phyloP scores from a whole-genome alignment of 2,329 filamentous ascomycete genomes.

The Cyclaneusma minus region DNA sequence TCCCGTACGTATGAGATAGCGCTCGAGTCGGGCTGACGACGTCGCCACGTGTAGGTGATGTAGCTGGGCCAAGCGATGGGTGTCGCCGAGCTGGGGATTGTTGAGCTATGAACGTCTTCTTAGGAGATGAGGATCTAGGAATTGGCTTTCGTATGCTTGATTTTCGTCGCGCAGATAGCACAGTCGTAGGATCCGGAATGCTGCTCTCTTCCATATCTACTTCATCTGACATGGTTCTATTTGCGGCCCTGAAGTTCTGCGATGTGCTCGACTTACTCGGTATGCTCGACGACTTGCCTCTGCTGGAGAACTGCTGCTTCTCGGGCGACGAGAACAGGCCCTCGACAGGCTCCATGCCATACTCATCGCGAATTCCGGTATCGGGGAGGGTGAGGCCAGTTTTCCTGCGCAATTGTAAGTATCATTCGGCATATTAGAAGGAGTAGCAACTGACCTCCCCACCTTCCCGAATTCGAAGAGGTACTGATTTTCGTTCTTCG shows the following conservation, averaged over 20 bases:
- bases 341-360: conserved; percentile 82
- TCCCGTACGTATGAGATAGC: conserved; percentile 11
- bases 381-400: conserved; percentile 75
- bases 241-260: conserved; percentile 8
- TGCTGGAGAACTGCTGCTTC: conserved; percentile 29
- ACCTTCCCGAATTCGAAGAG: conserved; percentile 32
- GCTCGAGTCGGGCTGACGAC: conserved; percentile 12
- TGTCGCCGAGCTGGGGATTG: conserved; percentile 19
- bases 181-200: conserved; percentile 28
- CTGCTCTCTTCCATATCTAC: conserved; percentile 47
- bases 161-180: conserved; percentile 22
- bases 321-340: conserved; percentile 79
- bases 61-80: conserved; percentile 15
- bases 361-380: conserved; percentile 66
- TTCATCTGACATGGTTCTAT: conserved; percentile 32
- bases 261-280: conserved; percentile 1
- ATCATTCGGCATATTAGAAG: conserved; percentile 4
- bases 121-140: conserved; percentile 18
- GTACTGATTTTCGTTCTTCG: conserved; percentile 27
- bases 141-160: conserved; percentile 15
- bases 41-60: conserved; percentile 15
- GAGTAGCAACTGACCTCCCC: conserved; percentile 22
- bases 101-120: conserved; percentile 16
- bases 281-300: conserved; percentile 1
- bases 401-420: conserved; percentile 42